These are phyloP conservation scores for Pistacia vera DNA, from an alignment of 345 rosid species.

Conservation along the genomic window DNA sequence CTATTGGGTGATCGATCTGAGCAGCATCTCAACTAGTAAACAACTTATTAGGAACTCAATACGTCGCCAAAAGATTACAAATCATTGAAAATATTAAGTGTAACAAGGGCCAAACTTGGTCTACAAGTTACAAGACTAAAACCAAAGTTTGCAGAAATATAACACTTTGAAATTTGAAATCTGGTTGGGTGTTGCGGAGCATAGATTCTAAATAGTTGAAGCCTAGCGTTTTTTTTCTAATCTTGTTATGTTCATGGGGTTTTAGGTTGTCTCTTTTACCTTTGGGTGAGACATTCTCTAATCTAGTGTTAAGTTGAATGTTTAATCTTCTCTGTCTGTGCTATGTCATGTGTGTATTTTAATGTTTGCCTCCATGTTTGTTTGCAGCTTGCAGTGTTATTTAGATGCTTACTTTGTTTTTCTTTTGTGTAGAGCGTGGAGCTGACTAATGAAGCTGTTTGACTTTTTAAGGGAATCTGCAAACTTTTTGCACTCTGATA, in stretches of 20 bases:
- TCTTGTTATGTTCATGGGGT: not conserved
- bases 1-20: not conserved
- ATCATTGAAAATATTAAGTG: not conserved
- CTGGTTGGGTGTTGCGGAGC: not conserved
- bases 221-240: not conserved
- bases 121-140: not conserved
- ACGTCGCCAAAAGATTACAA: not conserved
- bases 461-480: conserved; percentile 74
- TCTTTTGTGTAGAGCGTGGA: conserved; percentile 70
- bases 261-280: not conserved
- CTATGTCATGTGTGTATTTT: not conserved
- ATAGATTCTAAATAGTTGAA: not conserved
- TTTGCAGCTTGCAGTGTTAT: not conserved
- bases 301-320: conserved; percentile 5
- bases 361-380: not conserved
- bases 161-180: not conserved
- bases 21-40: not conserved
- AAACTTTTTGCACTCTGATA: conserved; percentile 71
- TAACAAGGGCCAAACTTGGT: not conserved
- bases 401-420: conserved; percentile 13
- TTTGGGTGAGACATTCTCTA: not conserved
- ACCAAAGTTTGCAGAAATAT: not conserved
- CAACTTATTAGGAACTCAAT: not conserved
- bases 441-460: conserved; percentile 77
- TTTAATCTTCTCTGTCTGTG: not conserved